Evolutionary conservation across 164 flowering plant species (phyloP).

Genomic region (Saururus chinensis): DNA sequence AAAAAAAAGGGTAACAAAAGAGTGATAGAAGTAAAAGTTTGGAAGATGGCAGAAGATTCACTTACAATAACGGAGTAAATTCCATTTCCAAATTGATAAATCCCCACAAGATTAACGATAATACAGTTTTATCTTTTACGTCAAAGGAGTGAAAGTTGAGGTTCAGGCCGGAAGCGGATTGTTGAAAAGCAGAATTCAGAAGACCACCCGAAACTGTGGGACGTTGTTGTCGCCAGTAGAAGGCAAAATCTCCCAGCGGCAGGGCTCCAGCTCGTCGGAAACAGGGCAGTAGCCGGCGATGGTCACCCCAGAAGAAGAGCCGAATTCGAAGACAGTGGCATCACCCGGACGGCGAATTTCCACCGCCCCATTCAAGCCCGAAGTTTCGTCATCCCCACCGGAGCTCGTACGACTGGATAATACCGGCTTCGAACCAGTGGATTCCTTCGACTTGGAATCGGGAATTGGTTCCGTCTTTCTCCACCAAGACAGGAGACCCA

Average conservation of each 20-base stretch:
- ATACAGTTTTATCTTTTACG: too few species aligned
- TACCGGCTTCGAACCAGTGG: slow-evolving; percentile 13
- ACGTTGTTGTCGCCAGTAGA: slow-evolving; percentile 46
- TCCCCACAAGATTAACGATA: too few species aligned
- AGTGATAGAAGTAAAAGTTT: too few species aligned
- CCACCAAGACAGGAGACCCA: slow-evolving; percentile 77
- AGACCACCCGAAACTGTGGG: slow-evolving; percentile 86
- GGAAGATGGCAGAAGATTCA: too few species aligned
- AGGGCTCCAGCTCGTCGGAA: slow-evolving; percentile 93
- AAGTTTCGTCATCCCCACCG: slow-evolving; percentile 11
- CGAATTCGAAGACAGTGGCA: slow-evolving; percentile 82
- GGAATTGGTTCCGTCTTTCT: slow-evolving; percentile 17
- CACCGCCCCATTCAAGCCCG: slow-evolving; percentile 80
- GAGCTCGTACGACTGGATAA: background rate
- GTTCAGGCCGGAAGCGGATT: too few species aligned
- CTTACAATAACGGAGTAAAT: too few species aligned
- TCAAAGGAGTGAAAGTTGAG: too few species aligned
- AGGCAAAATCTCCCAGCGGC: slow-evolving; percentile 84
- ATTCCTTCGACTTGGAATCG: slow-evolving; percentile 6
- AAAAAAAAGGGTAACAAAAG: too few species aligned
- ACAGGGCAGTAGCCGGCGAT: slow-evolving; percentile 92
- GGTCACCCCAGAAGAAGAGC: slow-evolving; percentile 77
- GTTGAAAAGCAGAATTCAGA: slow-evolving; percentile 27
- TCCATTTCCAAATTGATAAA: too few species aligned
- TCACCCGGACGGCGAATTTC: slow-evolving; percentile 43